Evolutionary conservation across 192 early-diverging fungal genomes (phyloP).

Genomic region (Allomyces arbusculus): DNA sequence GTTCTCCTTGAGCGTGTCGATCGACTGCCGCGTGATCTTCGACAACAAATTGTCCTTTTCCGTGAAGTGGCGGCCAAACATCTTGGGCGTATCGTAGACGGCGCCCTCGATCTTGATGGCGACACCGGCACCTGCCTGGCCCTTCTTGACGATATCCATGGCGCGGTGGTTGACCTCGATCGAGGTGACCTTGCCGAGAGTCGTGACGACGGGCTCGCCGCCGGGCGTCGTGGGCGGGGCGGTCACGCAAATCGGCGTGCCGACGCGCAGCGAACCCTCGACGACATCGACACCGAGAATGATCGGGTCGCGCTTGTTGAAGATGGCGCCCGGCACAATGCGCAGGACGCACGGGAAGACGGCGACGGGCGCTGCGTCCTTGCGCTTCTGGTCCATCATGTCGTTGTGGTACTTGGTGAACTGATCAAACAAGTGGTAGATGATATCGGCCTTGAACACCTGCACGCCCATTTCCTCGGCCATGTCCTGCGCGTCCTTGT

Average conservation of each 20-base stretch:
- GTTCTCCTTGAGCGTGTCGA: constrained; percentile 82
- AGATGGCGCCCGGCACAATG: constrained; percentile 73
- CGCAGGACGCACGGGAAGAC: constrained; percentile 89
- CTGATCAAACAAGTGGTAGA: constrained; percentile 94
- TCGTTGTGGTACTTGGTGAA: constrained; percentile 63
- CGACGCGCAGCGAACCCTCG: constrained; percentile 68
- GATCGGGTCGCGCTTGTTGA: constrained; percentile 89
- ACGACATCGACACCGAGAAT: constrained; percentile 88
- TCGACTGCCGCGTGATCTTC: constrained; percentile 67
- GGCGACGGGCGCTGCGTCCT: constrained; percentile 67
- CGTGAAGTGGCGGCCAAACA: constrained; percentile 81
- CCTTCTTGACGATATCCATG: constrained; percentile 59
- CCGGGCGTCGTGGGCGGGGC: constrained; percentile 47
- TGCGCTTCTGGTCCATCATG: constrained; percentile 64
- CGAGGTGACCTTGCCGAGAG: constrained; percentile 68
- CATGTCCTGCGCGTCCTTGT: constrained; percentile 71
- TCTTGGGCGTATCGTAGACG: constrained; percentile 64
- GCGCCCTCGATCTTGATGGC: constrained; percentile 80
- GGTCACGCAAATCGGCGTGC: constrained; percentile 82
- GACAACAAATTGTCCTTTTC: constrained; percentile 56
- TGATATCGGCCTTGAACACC: constrained; percentile 91
- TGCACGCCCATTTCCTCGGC: constrained; percentile 79
- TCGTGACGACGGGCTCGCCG: constrained; percentile 41
- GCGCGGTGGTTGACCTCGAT: constrained; percentile 87
- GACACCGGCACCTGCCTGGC: constrained; percentile 59